A percentile compares a stretch with the other conserved stretches of the same genome.
Evolutionary conservation across 257 asterid species (phyloP).

Genomic region (Solanum acaule): DNA sequence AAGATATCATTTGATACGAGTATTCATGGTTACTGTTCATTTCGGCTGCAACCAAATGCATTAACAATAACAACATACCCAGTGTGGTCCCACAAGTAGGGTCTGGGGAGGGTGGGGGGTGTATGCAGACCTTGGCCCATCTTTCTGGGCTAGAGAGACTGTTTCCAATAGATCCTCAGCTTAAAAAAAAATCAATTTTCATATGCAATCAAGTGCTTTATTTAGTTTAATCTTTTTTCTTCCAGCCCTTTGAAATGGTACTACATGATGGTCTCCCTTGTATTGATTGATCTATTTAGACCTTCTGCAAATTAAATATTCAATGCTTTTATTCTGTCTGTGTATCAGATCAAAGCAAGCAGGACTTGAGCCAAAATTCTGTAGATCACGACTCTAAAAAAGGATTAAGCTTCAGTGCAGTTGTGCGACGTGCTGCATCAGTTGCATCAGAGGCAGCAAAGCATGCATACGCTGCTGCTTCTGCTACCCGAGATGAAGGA

Average conservation of each 20-base stretch:
- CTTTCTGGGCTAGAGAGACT: not conserved
- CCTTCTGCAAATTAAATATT: not conserved
- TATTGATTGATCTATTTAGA: not conserved
- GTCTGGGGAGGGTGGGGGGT: not conserved
- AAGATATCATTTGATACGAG: not conserved
- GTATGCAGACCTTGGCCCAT: not conserved
- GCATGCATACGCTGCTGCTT: constrained; percentile 94
- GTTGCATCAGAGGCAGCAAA: constrained; percentile 94
- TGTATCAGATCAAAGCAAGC: constrained; percentile 78
- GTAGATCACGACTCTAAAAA: constrained; percentile 20
- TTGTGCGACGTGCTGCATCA: constrained; percentile 81
- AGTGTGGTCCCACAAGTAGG: not conserved
- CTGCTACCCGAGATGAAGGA: constrained; percentile 70
- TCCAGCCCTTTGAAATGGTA: not conserved
- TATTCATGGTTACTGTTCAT: not conserved
- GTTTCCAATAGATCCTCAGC: not conserved
- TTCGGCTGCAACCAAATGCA: not conserved
- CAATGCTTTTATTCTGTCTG: not conserved
- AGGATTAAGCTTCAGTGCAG: constrained; percentile 54
- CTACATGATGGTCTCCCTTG: not conserved
- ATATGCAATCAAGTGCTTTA: not conserved
- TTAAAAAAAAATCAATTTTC: not conserved
- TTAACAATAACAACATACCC: not conserved
- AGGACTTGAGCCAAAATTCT: constrained; percentile 47
- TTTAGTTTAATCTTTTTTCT: not conserved